Evolutionary conservation across 495 filamentous ascomycete species (phyloP).

Genomic region (Hyaloscypha hepaticicola): DNA sequence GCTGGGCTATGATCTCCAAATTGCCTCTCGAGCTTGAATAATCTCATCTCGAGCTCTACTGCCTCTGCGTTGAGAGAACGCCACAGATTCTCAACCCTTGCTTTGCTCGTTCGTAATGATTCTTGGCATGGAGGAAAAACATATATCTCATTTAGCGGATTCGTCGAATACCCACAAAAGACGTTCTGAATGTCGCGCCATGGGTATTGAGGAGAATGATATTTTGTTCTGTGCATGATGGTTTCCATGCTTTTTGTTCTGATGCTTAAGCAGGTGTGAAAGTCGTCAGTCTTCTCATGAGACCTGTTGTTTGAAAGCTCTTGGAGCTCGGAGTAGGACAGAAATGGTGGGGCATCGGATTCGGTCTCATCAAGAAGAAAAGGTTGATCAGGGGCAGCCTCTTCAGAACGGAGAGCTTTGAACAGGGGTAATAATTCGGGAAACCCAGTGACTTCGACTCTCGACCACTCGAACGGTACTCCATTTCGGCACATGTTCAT

Average conservation of each 20-base stretch:
- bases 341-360: not conserved
- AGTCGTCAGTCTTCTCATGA: not conserved
- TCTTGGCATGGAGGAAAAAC: not conserved
- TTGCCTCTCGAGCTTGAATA: not conserved
- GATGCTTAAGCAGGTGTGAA: not conserved
- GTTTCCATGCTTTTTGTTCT: not conserved
- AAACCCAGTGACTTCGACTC: not conserved
- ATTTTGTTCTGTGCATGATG: not conserved
- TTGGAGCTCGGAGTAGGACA: not conserved
- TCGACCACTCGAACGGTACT: not conserved
- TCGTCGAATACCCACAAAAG: not conserved
- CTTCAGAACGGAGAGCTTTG: not conserved
- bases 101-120: not conserved
- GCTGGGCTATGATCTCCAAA: not conserved
- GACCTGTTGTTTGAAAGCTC: not conserved
- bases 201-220: not conserved
- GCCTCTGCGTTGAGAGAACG: not conserved
- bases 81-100: not conserved
- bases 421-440: not conserved
- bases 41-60: not conserved
- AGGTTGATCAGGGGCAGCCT: not conserved
- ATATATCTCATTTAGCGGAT: not conserved
- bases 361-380: not conserved
- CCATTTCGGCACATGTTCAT: not conserved
- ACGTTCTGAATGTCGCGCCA: not conserved